Percentiles rank a stretch among this genome's conserved stretches.
These are phyloP conservation scores for Microsporum ferrugineum DNA, from an alignment of 2,329 filamentous ascomycete species.

Conservation along the genomic window DNA sequence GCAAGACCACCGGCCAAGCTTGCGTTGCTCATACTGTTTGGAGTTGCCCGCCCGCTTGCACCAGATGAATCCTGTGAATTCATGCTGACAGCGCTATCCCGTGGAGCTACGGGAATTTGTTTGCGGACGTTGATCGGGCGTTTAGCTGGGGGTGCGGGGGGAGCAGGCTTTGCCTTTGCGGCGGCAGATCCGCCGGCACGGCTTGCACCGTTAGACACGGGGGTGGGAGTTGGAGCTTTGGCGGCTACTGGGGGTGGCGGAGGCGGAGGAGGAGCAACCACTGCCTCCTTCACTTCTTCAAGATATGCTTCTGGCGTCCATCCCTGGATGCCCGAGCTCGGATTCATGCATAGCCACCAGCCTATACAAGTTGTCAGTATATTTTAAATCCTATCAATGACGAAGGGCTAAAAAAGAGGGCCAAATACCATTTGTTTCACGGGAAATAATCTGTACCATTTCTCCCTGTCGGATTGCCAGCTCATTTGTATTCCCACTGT, in stretches of 20 bases:
- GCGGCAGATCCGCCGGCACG: conserved; percentile 27
- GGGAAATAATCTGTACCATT: conserved; percentile 78
- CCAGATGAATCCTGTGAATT: conserved; percentile 40
- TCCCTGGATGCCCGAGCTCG: conserved; percentile 57
- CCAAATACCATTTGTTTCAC: conserved; percentile 79
- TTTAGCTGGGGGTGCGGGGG: conserved; percentile 69
- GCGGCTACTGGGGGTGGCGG: conserved; percentile 38
- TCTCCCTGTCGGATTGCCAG: conserved; percentile 69
- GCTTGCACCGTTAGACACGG: conserved; percentile 28
- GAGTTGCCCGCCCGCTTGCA: conserved; percentile 59
- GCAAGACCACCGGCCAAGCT: conserved; percentile 64
- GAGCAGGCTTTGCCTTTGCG: conserved; percentile 53
- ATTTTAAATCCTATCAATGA: neutral
- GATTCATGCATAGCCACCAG: conserved; percentile 87
- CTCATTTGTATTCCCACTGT: conserved; percentile 72
- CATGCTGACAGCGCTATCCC: conserved; percentile 51
- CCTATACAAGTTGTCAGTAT: conserved; percentile 44
- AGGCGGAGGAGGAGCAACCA: conserved; percentile 47
- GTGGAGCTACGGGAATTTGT: conserved; percentile 51
- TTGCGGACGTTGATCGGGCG: conserved; percentile 63
- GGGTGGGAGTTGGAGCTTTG: conserved; percentile 47
- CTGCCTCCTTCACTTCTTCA: conserved; percentile 54
- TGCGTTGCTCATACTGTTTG: conserved; percentile 44
- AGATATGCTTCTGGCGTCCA: conserved; percentile 94
- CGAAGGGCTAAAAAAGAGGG: neutral